Evolutionary conservation across 164 flowering plant genomes (phyloP), one percentile per base, ranked within the genome.

Genomic region (Malania oleifera): DNA sequence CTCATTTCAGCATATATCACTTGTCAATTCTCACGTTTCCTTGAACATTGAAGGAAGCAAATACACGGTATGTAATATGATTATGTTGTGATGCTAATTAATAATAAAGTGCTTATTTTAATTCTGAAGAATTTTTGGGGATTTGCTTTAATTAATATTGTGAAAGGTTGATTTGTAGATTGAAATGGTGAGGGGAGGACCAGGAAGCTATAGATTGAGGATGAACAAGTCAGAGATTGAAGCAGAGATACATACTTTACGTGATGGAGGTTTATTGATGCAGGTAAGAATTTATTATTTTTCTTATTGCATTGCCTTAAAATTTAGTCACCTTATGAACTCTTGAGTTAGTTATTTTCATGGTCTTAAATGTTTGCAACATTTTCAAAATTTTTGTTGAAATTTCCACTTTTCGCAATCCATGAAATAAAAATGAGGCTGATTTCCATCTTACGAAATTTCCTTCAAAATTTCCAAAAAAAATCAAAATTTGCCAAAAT

Each of bases 1-100:
- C 51, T 61, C 3, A 52, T 74, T 80, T 78, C 96, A 95, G 99
- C 96, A 89, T 62, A 87, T 95, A 67, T 95, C 99, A 6, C 86
- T 91, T 43, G 96, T 95, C 71, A 77, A 83, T 70, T 87, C 96
- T 55, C 81, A 84, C 72, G 91, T 95, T 61, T 83, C 97, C 23
- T 73, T 95, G 74, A 95, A 89, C 70, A 95, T 95, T 50, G 99
- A 95, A 77, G 99, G 99, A 62, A 89, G 98, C 81, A 95, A 95
- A 70, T 95, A 95, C 57, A 87, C 87, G 68, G 99, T 95, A 79
- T 53, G 67, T 63, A 19, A 40, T 38, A 18, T 18, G 18, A 53
- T 55, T n/a, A 43, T 52, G 23, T 29, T 47, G 14, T 27, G 23
- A 15, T 43, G 26, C 0, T 2, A 26, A 13, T 20, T 18, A 6